Conservation (phyloP, 345 rosid genomes). For the Kernera saxatilis region DNA sequence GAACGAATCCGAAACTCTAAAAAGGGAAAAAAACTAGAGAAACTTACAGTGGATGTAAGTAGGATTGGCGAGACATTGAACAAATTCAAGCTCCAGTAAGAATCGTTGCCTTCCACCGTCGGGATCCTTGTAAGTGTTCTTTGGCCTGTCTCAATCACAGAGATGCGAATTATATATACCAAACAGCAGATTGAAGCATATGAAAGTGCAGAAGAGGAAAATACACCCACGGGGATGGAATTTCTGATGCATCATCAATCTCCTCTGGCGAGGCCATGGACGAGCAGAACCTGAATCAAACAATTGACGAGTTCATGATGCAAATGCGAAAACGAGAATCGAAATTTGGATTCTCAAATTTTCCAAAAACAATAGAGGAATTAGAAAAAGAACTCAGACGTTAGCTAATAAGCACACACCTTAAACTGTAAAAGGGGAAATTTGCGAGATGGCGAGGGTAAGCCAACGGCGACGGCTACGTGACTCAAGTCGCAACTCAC, state of each 20-base stretch:
- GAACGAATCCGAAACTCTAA: background rate
- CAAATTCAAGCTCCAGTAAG: slow-evolving; percentile 84
- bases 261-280: slow-evolving; percentile 24
- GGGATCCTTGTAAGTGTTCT: slow-evolving; percentile 67
- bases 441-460: background rate
- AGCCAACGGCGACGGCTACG: background rate
- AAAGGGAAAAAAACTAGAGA: background rate
- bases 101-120: slow-evolving; percentile 88
- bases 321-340: background rate
- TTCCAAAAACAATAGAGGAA: background rate
- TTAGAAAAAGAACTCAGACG: background rate
- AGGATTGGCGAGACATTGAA: slow-evolving; percentile 95
- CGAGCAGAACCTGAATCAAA: slow-evolving; percentile 7
- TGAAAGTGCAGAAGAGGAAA: background rate
- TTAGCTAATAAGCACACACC: background rate
- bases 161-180: background rate
- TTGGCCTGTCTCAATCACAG: slow-evolving; percentile 37
- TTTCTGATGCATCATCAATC: slow-evolving; percentile 13
- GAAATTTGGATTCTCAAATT: background rate
- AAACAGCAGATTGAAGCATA: background rate
- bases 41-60: slow-evolving; percentile 89
- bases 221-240: slow-evolving; percentile 18
- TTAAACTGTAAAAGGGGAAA: background rate
- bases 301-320: background rate
- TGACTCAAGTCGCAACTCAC: background rate